Conservation (phyloP, 306 rosid genomes). For the Trifolium repens region DNA sequence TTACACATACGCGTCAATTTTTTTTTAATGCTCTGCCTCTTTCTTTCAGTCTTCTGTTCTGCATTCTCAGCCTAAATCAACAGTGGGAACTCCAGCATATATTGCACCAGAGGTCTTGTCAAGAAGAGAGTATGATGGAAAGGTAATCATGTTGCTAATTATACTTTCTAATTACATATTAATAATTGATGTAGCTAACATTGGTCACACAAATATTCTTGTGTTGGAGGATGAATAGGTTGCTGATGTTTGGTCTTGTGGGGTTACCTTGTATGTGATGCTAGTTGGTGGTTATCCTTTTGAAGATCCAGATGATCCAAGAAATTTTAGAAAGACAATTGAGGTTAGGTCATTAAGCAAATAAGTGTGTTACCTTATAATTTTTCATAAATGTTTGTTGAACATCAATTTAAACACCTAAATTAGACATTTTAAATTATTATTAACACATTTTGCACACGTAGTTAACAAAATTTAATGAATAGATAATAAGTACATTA, state of each 20-base stretch:
- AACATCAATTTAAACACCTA: too few species aligned
- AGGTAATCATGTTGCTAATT: conserved; percentile 52
- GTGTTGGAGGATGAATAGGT: conserved; percentile 61
- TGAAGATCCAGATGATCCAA: conserved; percentile 95
- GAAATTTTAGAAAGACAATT: conserved; percentile 89
- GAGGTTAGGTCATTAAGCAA: conserved; percentile 56
- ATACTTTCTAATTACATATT: not conserved
- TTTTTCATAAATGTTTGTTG: too few species aligned
- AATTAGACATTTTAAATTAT: too few species aligned
- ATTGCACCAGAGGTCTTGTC: conserved; percentile 96
- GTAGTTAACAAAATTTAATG: too few species aligned
- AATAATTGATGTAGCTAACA: conserved; percentile 19
- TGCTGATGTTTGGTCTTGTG: conserved; percentile 99
- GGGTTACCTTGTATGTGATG: conserved; percentile 98
- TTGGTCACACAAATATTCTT: conserved; percentile 35
- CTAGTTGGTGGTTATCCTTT: conserved; percentile 98
- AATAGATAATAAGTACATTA: too few species aligned
- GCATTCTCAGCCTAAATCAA: conserved; percentile 98
- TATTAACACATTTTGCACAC: too few species aligned
- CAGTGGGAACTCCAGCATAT: conserved; percentile 99
- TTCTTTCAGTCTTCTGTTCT: conserved; percentile 84
- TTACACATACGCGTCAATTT: too few species aligned
- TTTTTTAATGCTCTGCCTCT: not conserved
- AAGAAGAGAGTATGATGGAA: conserved; percentile 85
- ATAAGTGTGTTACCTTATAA: not conserved